Evolutionary conservation across 805 yeast genomes (phyloP).

Genomic region (Clavispora fructus): DNA sequence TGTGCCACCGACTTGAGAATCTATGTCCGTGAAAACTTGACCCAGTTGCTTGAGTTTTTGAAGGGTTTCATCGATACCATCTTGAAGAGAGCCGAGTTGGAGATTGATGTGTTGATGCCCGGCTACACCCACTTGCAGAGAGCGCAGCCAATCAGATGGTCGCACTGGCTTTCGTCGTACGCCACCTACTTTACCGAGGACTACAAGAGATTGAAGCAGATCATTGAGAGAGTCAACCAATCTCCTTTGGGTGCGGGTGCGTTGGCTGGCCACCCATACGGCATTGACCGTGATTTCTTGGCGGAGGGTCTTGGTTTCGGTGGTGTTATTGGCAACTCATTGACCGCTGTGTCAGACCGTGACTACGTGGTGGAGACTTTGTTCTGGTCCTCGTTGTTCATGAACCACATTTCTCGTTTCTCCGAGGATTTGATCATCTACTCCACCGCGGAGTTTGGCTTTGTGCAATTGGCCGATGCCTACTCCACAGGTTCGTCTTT

Average conservation of each 20-base stretch:
- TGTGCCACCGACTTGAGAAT: constrained; percentile 99
- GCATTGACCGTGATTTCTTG: constrained; percentile 90
- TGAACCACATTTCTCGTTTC: constrained; percentile 93
- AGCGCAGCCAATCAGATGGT: constrained; percentile 99
- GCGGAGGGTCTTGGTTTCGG: constrained; percentile 76
- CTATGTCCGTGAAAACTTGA: constrained; percentile 76
- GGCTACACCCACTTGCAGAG: constrained; percentile 98
- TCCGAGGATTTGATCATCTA: constrained; percentile 93
- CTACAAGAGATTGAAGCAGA: constrained; percentile 74
- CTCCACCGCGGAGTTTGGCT: constrained; percentile 97
- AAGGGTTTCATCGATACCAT: constrained; percentile 63
- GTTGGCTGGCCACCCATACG: constrained; percentile 97
- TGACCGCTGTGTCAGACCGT: constrained; percentile 96
- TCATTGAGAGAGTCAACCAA: constrained; percentile 74
- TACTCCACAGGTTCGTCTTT: constrained; percentile 97
- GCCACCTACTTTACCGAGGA: constrained; percentile 94
- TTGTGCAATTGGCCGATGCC: constrained; percentile 90
- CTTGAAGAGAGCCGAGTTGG: constrained; percentile 70
- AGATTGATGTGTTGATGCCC: constrained; percentile 93
- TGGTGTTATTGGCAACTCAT: constrained; percentile 89
- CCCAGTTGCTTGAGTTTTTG: constrained; percentile 52
- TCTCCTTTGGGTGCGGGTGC: constrained; percentile 98
- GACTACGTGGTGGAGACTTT: constrained; percentile 94
- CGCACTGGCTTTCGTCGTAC: constrained; percentile 93
- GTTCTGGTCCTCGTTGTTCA: constrained; percentile 92